Conservation (phyloP, 495 filamentous ascomycete species). For the Tuber calosporum region DNA sequence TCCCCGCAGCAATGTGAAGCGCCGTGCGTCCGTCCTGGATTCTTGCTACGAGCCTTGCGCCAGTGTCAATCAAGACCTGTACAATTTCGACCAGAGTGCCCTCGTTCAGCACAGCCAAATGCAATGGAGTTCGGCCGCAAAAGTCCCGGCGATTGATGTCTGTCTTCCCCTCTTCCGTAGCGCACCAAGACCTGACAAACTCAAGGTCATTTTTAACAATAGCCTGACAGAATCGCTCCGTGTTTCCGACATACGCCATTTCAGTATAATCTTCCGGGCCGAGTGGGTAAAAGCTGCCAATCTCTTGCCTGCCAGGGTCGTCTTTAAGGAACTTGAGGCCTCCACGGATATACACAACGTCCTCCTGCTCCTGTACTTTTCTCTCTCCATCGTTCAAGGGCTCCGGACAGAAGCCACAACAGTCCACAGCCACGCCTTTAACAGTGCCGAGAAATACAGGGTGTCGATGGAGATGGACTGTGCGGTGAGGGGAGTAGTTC, state of each 20-base stretch:
- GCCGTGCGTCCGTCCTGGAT: constrained; percentile 72
- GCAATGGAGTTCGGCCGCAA: constrained; percentile 72
- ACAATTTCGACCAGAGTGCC: constrained; percentile 63
- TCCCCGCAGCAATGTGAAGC: constrained; percentile 65
- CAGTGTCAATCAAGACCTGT: constrained; percentile 60
- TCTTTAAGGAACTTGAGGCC: constrained; percentile 64
- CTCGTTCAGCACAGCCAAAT: constrained; percentile 62
- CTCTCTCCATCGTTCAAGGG: constrained; percentile 62
- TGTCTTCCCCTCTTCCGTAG: constrained; percentile 48
- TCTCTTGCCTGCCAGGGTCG: constrained; percentile 69
- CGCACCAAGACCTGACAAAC: constrained; percentile 60
- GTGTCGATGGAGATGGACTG: constrained; percentile 69
- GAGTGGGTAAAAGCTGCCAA: constrained; percentile 68
- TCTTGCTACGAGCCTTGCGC: constrained; percentile 62
- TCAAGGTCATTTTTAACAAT: constrained; percentile 64
- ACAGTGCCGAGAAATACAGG: constrained; percentile 58
- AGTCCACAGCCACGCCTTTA: constrained; percentile 64
- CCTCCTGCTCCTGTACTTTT: constrained; percentile 61
- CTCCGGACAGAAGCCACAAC: constrained; percentile 67
- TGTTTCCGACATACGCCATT: constrained; percentile 68
- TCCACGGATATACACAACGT: constrained; percentile 64
- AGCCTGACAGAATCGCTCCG: constrained; percentile 62
- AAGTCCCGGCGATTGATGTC: constrained; percentile 63
- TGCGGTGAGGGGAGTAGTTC: constrained; percentile 55
- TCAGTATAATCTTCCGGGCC: constrained; percentile 77